These are phyloP conservation scores for Stereum hirsutum DNA, from an alignment of 1,284 basidiomycete genomes.

Conservation along the genomic window DNA sequence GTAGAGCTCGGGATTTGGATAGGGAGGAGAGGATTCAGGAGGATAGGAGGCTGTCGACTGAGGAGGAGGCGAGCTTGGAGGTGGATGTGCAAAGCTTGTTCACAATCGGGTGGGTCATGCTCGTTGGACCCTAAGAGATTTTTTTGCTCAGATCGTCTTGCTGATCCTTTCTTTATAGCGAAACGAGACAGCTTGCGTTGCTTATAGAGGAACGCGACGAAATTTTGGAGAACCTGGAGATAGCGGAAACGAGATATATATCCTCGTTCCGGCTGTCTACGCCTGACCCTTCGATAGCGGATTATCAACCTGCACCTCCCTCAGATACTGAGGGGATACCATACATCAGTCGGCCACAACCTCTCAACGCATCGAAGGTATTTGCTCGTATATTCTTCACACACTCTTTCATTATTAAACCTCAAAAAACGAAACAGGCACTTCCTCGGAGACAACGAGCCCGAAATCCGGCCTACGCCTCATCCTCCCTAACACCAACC, in stretches of 20 bases:
- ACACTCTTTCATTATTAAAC: background rate
- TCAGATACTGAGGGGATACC: slow-evolving; percentile 23
- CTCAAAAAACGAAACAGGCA: slow-evolving; percentile 11
- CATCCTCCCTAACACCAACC: slow-evolving; percentile 61
- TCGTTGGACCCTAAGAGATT: background rate
- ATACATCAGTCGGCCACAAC: slow-evolving; percentile 57
- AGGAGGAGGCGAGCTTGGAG: slow-evolving; percentile 38
- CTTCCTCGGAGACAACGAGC: slow-evolving; percentile 30
- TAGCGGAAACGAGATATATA: slow-evolving; percentile 72
- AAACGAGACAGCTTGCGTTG: slow-evolving; percentile 53
- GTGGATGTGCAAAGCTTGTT: slow-evolving; percentile 66
- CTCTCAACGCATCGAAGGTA: slow-evolving; percentile 28
- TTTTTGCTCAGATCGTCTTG: background rate
- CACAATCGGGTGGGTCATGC: slow-evolving; percentile 50
- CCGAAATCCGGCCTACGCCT: slow-evolving; percentile 49
- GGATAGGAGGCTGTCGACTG: slow-evolving; percentile 27
- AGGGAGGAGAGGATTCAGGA: too few species aligned
- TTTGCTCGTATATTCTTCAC: slow-evolving; percentile 5
- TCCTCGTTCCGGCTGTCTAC: slow-evolving; percentile 64
- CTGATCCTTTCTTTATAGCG: slow-evolving; percentile 36
- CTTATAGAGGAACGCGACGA: slow-evolving; percentile 66
- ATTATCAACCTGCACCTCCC: slow-evolving; percentile 23
- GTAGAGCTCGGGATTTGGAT: slow-evolving; percentile 14
- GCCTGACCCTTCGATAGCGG: slow-evolving; percentile 43
- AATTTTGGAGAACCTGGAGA: slow-evolving; percentile 68